These are phyloP conservation scores for Dillenia turbinata DNA, from an alignment of 164 flowering plant species.

Conservation along the genomic window DNA sequence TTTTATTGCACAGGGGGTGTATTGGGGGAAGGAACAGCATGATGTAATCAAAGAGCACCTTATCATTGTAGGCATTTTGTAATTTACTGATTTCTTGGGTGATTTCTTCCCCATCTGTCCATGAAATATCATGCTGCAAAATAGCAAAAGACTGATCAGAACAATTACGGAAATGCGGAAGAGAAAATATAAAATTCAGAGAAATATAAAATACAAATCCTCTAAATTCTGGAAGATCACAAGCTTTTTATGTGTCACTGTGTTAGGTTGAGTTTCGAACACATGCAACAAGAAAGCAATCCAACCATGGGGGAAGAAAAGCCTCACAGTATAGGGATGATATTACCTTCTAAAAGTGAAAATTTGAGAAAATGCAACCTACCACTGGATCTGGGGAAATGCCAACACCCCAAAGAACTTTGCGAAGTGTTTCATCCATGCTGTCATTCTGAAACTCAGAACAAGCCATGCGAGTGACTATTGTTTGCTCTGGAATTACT, in stretches of 20 bases:
- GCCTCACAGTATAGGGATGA: no score
- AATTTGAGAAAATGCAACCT: slow-evolving; percentile 18
- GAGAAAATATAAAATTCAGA: neutral
- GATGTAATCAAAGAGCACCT: slow-evolving; percentile 37
- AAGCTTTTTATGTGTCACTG: no score
- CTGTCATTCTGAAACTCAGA: slow-evolving; percentile 49
- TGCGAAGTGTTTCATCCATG: slow-evolving; percentile 53
- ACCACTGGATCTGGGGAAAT: slow-evolving; percentile 64
- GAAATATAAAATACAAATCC: no score
- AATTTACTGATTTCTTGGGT: slow-evolving; percentile 42
- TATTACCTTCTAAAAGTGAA: neutral
- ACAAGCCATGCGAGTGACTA: slow-evolving; percentile 26
- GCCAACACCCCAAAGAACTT: slow-evolving; percentile 75
- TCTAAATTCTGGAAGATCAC: no score
- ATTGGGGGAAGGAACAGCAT: no score
- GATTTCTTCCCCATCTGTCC: slow-evolving; percentile 54
- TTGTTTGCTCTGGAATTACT: slow-evolving; percentile 27
- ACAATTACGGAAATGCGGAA: neutral
- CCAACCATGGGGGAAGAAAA: no score
- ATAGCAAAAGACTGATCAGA: neutral
- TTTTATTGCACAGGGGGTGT: no score
- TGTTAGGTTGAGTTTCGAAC: neutral
- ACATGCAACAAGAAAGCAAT: no score
- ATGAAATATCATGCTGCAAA: slow-evolving; percentile 41
- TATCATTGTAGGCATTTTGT: slow-evolving; percentile 39